Conservation (phyloP, 1,284 basidiomycete species). For the Mycosarcoma maydis region DNA sequence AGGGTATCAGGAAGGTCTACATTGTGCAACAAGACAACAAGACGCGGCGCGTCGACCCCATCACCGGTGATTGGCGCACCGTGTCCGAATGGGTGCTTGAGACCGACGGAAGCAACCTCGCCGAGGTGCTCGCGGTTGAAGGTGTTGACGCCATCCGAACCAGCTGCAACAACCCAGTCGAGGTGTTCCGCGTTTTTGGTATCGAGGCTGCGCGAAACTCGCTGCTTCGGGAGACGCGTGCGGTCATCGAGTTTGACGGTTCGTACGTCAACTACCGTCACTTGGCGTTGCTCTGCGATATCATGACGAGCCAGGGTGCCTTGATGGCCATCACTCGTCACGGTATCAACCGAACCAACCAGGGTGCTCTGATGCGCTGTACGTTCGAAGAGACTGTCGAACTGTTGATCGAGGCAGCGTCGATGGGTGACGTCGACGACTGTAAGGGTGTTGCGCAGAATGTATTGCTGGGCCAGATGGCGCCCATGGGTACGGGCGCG, state of each 20-base stretch:
- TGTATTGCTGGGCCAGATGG: conserved; percentile 98
- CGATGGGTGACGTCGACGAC: conserved; percentile 96
- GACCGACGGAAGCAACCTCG: conserved; percentile 79
- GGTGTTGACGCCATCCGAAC: conserved; percentile 92
- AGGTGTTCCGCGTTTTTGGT: conserved; percentile 94
- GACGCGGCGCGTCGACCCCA: conserved; percentile 69
- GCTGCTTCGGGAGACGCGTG: conserved; percentile 83
- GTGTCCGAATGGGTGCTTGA: conserved; percentile 89
- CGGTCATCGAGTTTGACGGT: conserved; percentile 97
- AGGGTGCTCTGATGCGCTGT: conserved; percentile 88
- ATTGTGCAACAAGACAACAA: conserved; percentile 83
- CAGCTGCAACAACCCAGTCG: conserved; percentile 96
- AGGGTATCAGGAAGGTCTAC: conserved; percentile 91
- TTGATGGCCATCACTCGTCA: conserved; percentile 99
- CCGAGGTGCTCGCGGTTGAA: conserved; percentile 82
- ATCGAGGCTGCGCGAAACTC: conserved; percentile 96
- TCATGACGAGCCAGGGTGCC: conserved; percentile 96
- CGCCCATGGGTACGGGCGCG: conserved; percentile 75
- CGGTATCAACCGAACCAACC: conserved; percentile 90
- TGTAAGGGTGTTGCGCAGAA: conserved; percentile 98
- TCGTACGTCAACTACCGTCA: conserved; percentile 99
- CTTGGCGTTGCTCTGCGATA: conserved; percentile 90
- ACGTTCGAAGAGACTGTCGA: conserved; percentile 99
- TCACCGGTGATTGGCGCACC: conserved; percentile 62
- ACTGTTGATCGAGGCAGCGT: conserved; percentile 97